Evolutionary conservation across 192 early-diverging fungal genomes (phyloP).

Genomic region (Phlyctochytrium arcticum): DNA sequence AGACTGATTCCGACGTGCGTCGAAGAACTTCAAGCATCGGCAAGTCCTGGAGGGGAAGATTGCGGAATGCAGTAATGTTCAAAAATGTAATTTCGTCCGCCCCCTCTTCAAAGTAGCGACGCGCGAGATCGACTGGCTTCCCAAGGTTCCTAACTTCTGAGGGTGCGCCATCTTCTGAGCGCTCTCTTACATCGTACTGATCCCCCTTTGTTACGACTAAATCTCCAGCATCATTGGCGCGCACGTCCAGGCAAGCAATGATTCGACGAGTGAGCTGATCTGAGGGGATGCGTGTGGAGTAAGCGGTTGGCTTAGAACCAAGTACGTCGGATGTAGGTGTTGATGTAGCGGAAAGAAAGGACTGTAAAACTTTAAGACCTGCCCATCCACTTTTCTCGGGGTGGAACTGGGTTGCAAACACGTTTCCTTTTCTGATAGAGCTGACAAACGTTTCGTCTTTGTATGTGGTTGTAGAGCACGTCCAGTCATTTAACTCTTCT

Average conservation of each 20-base stretch:
- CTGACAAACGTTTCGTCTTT: slow-evolving; percentile 83
- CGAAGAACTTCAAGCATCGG: slow-evolving; percentile 96
- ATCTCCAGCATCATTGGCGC: slow-evolving; percentile 95
- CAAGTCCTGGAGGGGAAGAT: slow-evolving; percentile 80
- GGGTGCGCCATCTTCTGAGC: slow-evolving; percentile 26
- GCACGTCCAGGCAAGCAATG: slow-evolving; percentile 96
- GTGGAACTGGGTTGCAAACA: slow-evolving; percentile 99
- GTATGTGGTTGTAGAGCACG: slow-evolving; percentile 81
- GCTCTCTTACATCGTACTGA: slow-evolving; percentile 97
- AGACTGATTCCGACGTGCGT: slow-evolving; percentile 82
- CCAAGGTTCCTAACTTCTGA: slow-evolving; percentile 91
- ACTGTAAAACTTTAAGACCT: slow-evolving; percentile 73
- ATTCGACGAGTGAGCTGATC: slow-evolving; percentile 82
- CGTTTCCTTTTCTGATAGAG: slow-evolving; percentile 72
- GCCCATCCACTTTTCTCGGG: slow-evolving; percentile 96
- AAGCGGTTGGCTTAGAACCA: not conserved
- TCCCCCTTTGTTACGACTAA: slow-evolving; percentile 99
- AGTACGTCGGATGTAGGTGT: not conserved
- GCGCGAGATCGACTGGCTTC: slow-evolving; percentile 92
- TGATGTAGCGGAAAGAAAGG: slow-evolving; percentile 58
- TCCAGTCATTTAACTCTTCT: slow-evolving; percentile 63
- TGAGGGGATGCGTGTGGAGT: slow-evolving; percentile 10
- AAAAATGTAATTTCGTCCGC: slow-evolving; percentile 98
- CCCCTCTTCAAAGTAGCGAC: slow-evolving; percentile 88
- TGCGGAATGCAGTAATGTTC: slow-evolving; percentile 97